phyloP scores from a whole-genome alignment of 495 filamentous ascomycete genomes.

The Neurospora sp. region DNA sequence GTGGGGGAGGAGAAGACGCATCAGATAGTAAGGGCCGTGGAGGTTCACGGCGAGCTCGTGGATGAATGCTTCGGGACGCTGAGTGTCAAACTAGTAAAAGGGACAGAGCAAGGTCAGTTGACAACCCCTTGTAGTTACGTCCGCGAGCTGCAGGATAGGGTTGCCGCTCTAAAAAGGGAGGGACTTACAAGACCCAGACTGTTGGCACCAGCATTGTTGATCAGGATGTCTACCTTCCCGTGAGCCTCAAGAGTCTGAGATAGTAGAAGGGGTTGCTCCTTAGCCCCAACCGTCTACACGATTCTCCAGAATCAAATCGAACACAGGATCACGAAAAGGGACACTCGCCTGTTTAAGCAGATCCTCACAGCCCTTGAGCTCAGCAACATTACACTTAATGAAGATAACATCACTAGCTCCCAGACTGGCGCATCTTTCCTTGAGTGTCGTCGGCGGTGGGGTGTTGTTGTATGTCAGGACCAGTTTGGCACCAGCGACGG shows the following conservation, averaged over 20 bases:
- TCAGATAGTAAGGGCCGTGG: slow-evolving; percentile 34
- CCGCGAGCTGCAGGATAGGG: not conserved
- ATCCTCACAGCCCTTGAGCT: slow-evolving; percentile 17
- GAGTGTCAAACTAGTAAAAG: slow-evolving; percentile 12
- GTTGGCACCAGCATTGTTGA: slow-evolving; percentile 28
- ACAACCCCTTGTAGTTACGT: not conserved
- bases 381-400: slow-evolving; percentile 18
- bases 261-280: not conserved
- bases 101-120: not conserved
- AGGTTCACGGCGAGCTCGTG: slow-evolving; percentile 49
- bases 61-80: slow-evolving; percentile 35
- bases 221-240: slow-evolving; percentile 17
- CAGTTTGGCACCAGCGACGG: slow-evolving; percentile 22
- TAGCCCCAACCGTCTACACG: not conserved
- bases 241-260: slow-evolving; percentile 5
- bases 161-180: no score
- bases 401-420: slow-evolving; percentile 17
- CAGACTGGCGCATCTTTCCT: slow-evolving; percentile 11
- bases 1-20: slow-evolving; percentile 19
- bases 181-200: slow-evolving; percentile 17
- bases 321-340: not conserved
- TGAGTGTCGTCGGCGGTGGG: slow-evolving; percentile 12
- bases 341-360: slow-evolving; percentile 14
- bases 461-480: slow-evolving; percentile 26
- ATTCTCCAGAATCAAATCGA: not conserved